Evolutionary conservation across 495 filamentous ascomycete species (phyloP).

Genomic region (Penicillium fimorum): DNA sequence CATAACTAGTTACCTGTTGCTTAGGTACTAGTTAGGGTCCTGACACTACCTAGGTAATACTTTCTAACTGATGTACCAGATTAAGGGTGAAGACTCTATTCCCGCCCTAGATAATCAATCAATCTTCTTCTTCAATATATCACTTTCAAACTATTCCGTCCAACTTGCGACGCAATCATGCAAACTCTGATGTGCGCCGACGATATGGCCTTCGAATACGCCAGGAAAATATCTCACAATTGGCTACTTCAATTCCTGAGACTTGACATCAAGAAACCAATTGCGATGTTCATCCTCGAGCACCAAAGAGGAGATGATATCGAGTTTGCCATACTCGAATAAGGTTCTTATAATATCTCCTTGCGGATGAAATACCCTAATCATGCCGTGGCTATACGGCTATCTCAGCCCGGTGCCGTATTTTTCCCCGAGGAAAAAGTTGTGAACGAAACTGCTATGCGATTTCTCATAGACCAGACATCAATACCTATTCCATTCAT

Average conservation of each 20-base stretch:
- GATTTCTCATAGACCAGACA: conserved; percentile 37
- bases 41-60: no score
- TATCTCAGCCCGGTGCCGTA: conserved; percentile 13
- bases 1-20: no score
- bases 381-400: conserved; percentile 8
- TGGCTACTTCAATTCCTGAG: conserved; percentile 20
- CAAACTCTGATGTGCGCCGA: neutral
- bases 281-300: conserved; percentile 16
- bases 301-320: conserved; percentile 5
- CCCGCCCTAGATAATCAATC: no score
- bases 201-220: conserved; percentile 20
- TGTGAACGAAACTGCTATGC: conserved; percentile 41
- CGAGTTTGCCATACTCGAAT: conserved; percentile 13
- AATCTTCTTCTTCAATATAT: no score
- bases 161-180: neutral
- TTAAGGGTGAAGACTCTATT: no score
- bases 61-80: no score
- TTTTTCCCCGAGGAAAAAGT: conserved; percentile 39
- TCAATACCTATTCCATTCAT: conserved; percentile 38
- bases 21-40: no score
- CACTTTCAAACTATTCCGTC: neutral
- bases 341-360: conserved; percentile 18
- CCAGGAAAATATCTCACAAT: conserved; percentile 12
- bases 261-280: conserved; percentile 2
- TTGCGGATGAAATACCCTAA: conserved; percentile 16